These are phyloP conservation scores for Candida qinlingensis DNA, from an alignment of 805 yeast genomes.

Conservation along the genomic window DNA sequence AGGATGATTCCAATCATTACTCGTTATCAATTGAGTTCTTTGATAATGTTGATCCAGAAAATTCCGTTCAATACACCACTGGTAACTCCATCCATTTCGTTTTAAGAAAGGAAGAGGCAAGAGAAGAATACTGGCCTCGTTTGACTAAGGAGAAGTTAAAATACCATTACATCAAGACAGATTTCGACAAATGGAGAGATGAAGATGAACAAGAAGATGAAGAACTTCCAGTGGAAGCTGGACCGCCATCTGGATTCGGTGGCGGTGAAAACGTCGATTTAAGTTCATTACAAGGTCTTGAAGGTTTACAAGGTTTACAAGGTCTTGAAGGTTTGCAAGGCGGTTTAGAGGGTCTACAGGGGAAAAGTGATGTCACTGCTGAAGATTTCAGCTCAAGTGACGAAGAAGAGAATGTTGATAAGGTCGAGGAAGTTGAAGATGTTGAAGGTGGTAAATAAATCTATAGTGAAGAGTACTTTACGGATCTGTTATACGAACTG, in stretches of 20 bases:
- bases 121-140: slow-evolving; percentile 92
- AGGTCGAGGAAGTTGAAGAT: neutral
- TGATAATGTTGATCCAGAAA: slow-evolving; percentile 64
- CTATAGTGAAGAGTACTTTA: neutral
- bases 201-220: slow-evolving; percentile 83
- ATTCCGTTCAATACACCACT: slow-evolving; percentile 53
- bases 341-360: slow-evolving; percentile 14
- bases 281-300: slow-evolving; percentile 15
- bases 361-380: slow-evolving; percentile 15
- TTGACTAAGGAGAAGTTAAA: slow-evolving; percentile 82
- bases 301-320: slow-evolving; percentile 16
- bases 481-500: too few relatives aligned
- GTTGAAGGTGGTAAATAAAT: neutral
- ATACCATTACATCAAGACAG: slow-evolving; percentile 80
- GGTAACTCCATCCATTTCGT: slow-evolving; percentile 54
- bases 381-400: slow-evolving; percentile 28
- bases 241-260: slow-evolving; percentile 36
- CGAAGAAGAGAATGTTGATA: slow-evolving; percentile 24
- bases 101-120: slow-evolving; percentile 61
- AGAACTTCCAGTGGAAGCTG: slow-evolving; percentile 26
- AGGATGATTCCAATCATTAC: slow-evolving; percentile 42
- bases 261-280: slow-evolving; percentile 28
- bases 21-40: slow-evolving; percentile 68
- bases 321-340: slow-evolving; percentile 14
- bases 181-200: slow-evolving; percentile 96